Evolutionary conservation across 192 early-diverging fungal genomes (phyloP).

Genomic region (Hyaloraphidium curvatum): DNA sequence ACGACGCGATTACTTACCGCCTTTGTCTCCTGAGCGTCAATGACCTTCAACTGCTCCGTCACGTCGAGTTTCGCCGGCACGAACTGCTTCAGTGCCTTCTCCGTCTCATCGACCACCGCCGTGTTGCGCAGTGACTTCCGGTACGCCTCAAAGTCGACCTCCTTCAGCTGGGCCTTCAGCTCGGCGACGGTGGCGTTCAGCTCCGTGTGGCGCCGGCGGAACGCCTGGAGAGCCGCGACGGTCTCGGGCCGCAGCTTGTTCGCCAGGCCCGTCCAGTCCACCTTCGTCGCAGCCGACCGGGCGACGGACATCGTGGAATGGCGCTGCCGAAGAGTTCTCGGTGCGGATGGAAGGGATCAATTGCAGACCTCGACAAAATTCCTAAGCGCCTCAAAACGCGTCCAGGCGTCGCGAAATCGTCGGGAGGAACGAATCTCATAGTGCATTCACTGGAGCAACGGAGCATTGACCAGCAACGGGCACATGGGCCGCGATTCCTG

Average conservation of each 20-base stretch:
- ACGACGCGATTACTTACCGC: slow-evolving; percentile 53
- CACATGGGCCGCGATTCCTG: too few relatives aligned
- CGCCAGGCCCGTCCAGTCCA: slow-evolving; percentile 80
- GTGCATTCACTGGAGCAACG: too few relatives aligned
- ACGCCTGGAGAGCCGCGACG: slow-evolving; percentile 56
- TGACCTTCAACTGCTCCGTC: slow-evolving; percentile 61
- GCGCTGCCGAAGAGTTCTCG: too few relatives aligned
- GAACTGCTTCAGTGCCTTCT: slow-evolving; percentile 64
- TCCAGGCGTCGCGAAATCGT: too few relatives aligned
- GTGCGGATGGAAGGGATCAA: too few relatives aligned
- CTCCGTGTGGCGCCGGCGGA: slow-evolving; percentile 90
- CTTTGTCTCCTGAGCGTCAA: slow-evolving; percentile 55
- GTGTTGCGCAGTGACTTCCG: slow-evolving; percentile 76
- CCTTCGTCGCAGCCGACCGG: slow-evolving; percentile 8
- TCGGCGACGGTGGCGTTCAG: slow-evolving; percentile 60
- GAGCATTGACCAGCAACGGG: too few relatives aligned
- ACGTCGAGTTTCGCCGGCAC: slow-evolving; percentile 69
- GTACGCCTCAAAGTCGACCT: slow-evolving; percentile 80
- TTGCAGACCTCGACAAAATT: too few relatives aligned
- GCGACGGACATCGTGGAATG: neutral
- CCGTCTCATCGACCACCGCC: slow-evolving; percentile 69
- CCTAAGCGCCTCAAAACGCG: too few relatives aligned
- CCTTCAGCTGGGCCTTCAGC: slow-evolving; percentile 59
- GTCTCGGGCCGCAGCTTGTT: slow-evolving; percentile 77
- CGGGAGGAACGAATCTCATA: too few relatives aligned